These are phyloP conservation scores for Tetrastigma voinierianum DNA, from an alignment of 164 flowering plant species.

Conservation along the genomic window DNA sequence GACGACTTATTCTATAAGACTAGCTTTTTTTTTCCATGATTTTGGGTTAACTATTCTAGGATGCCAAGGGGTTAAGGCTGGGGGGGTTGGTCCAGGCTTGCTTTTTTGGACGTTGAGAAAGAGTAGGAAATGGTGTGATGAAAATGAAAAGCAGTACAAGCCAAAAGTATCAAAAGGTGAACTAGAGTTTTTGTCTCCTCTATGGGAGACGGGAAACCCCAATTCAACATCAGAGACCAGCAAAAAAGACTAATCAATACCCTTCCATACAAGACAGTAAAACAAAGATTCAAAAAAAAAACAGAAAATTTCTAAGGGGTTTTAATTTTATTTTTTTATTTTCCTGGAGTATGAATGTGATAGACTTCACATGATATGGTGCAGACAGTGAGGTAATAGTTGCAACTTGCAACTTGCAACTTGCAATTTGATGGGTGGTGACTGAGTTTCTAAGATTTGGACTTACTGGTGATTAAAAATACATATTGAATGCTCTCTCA, in stretches of 20 bases:
- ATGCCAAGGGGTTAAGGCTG: conserved; percentile 6
- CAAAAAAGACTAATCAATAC: not conserved
- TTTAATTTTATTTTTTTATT: too few species aligned
- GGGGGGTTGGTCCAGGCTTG: not conserved
- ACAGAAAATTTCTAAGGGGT: too few species aligned
- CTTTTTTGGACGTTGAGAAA: not conserved
- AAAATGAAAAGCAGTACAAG: not conserved
- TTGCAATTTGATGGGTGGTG: too few species aligned
- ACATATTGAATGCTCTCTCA: not conserved
- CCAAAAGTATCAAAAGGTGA: not conserved
- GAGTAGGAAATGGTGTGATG: not conserved
- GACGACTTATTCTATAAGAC: not conserved
- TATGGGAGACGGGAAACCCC: conserved; percentile 2
- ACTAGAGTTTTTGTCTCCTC: not conserved
- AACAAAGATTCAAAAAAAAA: too few species aligned
- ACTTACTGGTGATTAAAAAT: not conserved
- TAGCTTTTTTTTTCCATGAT: conserved; percentile 10
- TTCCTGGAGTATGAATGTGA: too few species aligned
- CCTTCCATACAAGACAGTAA: too few species aligned
- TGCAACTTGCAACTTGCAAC: too few species aligned
- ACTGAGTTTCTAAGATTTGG: not conserved
- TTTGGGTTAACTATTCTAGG: conserved; percentile 9
- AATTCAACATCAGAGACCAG: not conserved
- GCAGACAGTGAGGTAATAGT: not conserved
- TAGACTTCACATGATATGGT: not conserved